Evolutionary conservation across 1,284 basidiomycete species (phyloP).

Genomic region (Vanrija pseudolonga): DNA sequence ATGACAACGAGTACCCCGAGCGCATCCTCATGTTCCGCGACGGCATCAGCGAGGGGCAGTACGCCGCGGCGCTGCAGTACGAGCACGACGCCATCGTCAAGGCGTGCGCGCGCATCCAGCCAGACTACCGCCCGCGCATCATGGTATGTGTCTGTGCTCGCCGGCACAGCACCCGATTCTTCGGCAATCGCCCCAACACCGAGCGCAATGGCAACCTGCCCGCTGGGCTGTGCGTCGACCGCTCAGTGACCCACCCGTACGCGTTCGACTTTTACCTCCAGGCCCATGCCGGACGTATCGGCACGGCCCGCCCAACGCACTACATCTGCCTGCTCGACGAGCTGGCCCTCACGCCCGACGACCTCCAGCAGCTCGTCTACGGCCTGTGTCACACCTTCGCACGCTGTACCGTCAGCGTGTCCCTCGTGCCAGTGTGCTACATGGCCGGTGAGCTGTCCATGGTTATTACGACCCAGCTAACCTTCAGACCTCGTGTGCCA

Average conservation of each 20-base stretch:
- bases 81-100: slow-evolving; percentile 46
- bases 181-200: slow-evolving; percentile 34
- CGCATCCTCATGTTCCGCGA: slow-evolving; percentile 51
- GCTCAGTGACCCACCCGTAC: slow-evolving; percentile 47
- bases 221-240: slow-evolving; percentile 44
- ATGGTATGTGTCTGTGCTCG: slow-evolving; percentile 43
- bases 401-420: slow-evolving; percentile 49
- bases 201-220: slow-evolving; percentile 50
- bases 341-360: slow-evolving; percentile 39
- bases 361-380: slow-evolving; percentile 44
- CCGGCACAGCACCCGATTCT: slow-evolving; percentile 51
- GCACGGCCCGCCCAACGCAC: slow-evolving; percentile 38
- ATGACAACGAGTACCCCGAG: slow-evolving; percentile 39
- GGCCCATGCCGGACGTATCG: slow-evolving; percentile 36
- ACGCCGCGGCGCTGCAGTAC: slow-evolving; percentile 45
- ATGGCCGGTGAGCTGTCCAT: slow-evolving; percentile 45
- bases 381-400: slow-evolving; percentile 50
- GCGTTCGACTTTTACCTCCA: slow-evolving; percentile 51
- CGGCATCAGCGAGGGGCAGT: slow-evolving; percentile 53
- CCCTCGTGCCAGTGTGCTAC: slow-evolving; percentile 49
- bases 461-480: neutral
- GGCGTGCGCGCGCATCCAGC: slow-evolving; percentile 24
- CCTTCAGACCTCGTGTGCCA: slow-evolving; percentile 41
- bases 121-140: slow-evolving; percentile 27
- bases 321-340: slow-evolving; percentile 47